Base-by-base conservation (phyloP, 176 grass and related monocot genomes). In the Bolboschoenus planiculmis region DNA sequence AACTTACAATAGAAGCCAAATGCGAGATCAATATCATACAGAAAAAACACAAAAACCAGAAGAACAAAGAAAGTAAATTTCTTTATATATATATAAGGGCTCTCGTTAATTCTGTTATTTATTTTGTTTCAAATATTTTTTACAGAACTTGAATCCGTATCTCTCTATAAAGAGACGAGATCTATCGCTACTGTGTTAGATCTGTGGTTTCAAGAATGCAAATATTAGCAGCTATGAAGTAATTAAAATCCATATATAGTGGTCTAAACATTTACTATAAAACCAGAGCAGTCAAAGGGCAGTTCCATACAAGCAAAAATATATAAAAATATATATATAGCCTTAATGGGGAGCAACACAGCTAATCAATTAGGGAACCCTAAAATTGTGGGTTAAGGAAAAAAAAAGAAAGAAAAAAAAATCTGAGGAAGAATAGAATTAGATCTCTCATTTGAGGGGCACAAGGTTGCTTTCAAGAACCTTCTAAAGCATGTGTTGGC, bases 401-500 rank as follows among this genome's bases (percentile, higher is more conserved):
- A n/a, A 20, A 18, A 9, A 39, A n/a, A 48, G 15, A 20, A 18
- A 9, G n/a, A n/a, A 46, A 48, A 76, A 74, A 31, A 76, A 40
- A 5, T 23, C 4, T 33, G 35, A 35, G 37, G 5, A 14, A 67
- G 21, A 3, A 33, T 40, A 18, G 72, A 51, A 77, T 31, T 77
- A 53, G 72, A 76, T 76, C 72, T 75, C 50, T 7, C 72, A 31
- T 51, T 47, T 31, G 24, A 14, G 13, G 23, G 44, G 43, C 72
- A 50, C 72, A 51, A 53, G 27, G 72, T 77, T 77, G 72, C 72
- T 77, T 31, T 77, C 72, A 77, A 33, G 72, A 77, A 77, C 44
- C 46, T 77, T 77, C 72, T 33, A 77, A 53, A 77, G 44, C 72
- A 77, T 77, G 72, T 77, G 72, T 77, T 77, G 46, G 72, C 72